A percentile compares a stretch with the other conserved stretches of the same genome.
phyloP scores from a whole-genome alignment of 306 rosid genomes.

The Oxytropis ochrocephala region DNA sequence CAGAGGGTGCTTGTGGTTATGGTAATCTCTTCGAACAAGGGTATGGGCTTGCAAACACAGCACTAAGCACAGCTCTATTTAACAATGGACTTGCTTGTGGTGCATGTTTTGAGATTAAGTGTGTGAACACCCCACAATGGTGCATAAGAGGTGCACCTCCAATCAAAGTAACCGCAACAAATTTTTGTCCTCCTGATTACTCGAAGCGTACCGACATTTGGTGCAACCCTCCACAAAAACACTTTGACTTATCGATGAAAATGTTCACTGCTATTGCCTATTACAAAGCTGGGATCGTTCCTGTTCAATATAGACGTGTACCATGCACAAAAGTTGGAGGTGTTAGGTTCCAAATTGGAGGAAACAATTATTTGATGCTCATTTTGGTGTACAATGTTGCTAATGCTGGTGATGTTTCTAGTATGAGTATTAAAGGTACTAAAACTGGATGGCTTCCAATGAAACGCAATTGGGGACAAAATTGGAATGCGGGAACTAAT shows the following conservation, averaged over 20 bases:
- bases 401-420: constrained; percentile 39
- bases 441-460: constrained; percentile 26
- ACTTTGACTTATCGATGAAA: constrained; percentile 54
- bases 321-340: constrained; percentile 37
- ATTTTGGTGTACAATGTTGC: constrained; percentile 49
- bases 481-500: constrained; percentile 24
- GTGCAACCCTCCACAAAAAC: constrained; percentile 70
- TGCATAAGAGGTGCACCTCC: constrained; percentile 31
- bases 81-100: constrained; percentile 52
- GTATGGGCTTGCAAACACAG: constrained; percentile 56
- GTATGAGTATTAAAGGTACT: constrained; percentile 33
- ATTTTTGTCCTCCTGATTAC: constrained; percentile 62
- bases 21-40: constrained; percentile 62
- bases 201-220: constrained; percentile 17
- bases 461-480: constrained; percentile 52
- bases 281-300: constrained; percentile 48
- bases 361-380: constrained; percentile 39
- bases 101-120: constrained; percentile 48
- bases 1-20: constrained; percentile 79
- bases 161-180: constrained; percentile 52
- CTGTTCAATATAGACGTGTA: constrained; percentile 35
- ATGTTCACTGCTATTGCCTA: constrained; percentile 49
- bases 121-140: constrained; percentile 41
- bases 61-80: constrained; percentile 56
- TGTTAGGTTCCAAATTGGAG: constrained; percentile 42